phyloP scores from a whole-genome alignment of 73 alveolate genomes.

The Paramecium sonneborni region DNA sequence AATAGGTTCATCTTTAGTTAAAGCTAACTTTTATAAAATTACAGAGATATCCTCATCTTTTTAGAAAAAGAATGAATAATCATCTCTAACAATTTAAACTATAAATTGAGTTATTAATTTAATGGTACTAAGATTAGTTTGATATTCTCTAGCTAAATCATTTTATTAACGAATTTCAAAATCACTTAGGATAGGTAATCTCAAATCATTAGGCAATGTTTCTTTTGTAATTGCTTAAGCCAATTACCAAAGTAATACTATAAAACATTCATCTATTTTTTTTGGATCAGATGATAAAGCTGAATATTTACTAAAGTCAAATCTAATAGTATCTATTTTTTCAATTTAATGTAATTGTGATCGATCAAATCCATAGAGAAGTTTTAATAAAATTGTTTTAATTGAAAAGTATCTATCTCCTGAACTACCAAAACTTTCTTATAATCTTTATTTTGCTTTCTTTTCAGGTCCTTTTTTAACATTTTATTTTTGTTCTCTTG shows the following conservation, averaged over 20 bases:
- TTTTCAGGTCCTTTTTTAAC: neutral
- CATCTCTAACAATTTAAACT: neutral
- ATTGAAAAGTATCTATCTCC: constrained; percentile 19
- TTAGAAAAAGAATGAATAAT: constrained; percentile 32
- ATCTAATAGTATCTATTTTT: neutral
- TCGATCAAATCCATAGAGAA: constrained; percentile 37
- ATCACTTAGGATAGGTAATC: constrained; percentile 28
- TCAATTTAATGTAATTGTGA: neutral
- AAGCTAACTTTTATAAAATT: neutral
- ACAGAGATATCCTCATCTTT: neutral
- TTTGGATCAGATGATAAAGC: constrained; percentile 32
- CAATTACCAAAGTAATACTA: constrained; percentile 1
- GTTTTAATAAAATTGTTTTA: neutral
- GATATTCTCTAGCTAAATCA: neutral
- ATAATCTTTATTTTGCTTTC: neutral
- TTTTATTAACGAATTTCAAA: neutral
- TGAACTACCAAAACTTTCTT: neutral
- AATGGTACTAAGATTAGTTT: neutral
- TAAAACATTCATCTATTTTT: neutral
- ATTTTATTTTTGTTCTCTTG: neutral
- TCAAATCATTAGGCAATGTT: neutral
- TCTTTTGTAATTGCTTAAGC: constrained; percentile 52
- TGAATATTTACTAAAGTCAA: constrained; percentile 27
- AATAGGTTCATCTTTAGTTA: neutral
- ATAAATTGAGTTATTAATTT: neutral